A percentile compares a stretch with the other conserved stretches of the same genome.
Evolutionary conservation across 768 basidiomycete species (phyloP).

Genomic region (Heimioporus sp.): DNA sequence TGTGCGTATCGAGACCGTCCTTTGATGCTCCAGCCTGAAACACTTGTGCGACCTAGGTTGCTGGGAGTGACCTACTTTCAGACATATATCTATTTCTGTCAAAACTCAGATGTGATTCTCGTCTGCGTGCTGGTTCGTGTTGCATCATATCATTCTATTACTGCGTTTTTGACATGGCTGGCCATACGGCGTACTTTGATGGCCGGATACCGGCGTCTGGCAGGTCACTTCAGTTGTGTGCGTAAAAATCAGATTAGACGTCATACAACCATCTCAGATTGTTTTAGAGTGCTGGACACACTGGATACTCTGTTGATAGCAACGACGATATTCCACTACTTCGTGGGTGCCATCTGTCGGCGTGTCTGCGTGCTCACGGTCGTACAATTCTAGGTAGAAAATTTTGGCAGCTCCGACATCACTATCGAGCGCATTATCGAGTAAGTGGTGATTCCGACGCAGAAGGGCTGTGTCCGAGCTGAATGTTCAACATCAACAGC

Average conservation of each 20-base stretch:
- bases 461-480: background rate
- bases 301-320: background rate
- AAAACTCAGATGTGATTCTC: background rate
- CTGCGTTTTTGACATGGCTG: background rate
- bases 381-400: background rate
- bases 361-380: background rate
- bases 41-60: background rate
- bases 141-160: too few species aligned
- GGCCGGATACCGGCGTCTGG: background rate
- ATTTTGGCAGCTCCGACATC: background rate
- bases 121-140: conserved; percentile 3
- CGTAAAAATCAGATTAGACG: background rate
- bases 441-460: background rate
- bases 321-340: background rate
- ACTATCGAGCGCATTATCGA: background rate
- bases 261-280: background rate
- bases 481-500: background rate
- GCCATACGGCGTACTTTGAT: background rate
- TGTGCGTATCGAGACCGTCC: background rate
- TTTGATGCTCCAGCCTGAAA: background rate
- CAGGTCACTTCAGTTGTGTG: conserved; percentile 3
- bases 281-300: background rate
- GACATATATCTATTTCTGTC: conserved; percentile 3
- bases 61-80: conserved; percentile 6
- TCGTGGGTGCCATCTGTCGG: background rate